These are phyloP conservation scores for Ustilago nuda DNA, from an alignment of 1,284 basidiomycete genomes.

Conservation along the genomic window DNA sequence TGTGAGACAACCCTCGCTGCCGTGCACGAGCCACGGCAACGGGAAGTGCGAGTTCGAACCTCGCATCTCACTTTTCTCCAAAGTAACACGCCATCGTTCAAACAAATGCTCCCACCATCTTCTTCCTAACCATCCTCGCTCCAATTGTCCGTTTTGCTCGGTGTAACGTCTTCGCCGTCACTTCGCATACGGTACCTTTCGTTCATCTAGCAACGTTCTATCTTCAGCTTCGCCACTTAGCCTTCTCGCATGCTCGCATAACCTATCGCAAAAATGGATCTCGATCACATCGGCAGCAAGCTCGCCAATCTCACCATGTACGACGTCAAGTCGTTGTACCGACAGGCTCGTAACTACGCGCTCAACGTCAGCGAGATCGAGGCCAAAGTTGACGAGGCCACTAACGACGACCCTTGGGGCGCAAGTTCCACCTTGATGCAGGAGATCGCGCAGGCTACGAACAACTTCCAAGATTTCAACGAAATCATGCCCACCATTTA, in stretches of 20 bases:
- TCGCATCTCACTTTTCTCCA: slow-evolving; percentile 7
- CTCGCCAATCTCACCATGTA: slow-evolving; percentile 68
- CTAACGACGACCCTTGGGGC: slow-evolving; percentile 98
- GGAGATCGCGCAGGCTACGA: slow-evolving; percentile 94
- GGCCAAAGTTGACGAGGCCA: slow-evolving; percentile 94
- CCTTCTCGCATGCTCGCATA: not conserved
- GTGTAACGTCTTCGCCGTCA: not conserved
- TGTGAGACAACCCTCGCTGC: not conserved
- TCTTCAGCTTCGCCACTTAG: not conserved
- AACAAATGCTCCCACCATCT: not conserved
- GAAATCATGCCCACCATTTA: slow-evolving; percentile 99
- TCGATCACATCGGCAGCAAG: slow-evolving; percentile 60
- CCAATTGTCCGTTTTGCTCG: too few relatives aligned
- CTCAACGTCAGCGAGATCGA: slow-evolving; percentile 97
- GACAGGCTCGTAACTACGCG: slow-evolving; percentile 73
- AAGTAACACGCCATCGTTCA: slow-evolving; percentile 19
- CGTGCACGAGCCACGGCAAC: slow-evolving; percentile 12
- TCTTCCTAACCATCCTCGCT: not conserved
- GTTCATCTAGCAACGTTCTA: not conserved
- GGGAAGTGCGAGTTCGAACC: slow-evolving; percentile 2
- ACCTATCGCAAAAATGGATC: slow-evolving; percentile 29
- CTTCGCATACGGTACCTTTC: not conserved
- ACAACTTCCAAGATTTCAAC: slow-evolving; percentile 97
- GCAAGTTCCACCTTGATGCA: slow-evolving; percentile 98
- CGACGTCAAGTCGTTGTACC: slow-evolving; percentile 66